Conservation (phyloP, 1,139 yeast genomes). For the Kodamaea arcana region DNA sequence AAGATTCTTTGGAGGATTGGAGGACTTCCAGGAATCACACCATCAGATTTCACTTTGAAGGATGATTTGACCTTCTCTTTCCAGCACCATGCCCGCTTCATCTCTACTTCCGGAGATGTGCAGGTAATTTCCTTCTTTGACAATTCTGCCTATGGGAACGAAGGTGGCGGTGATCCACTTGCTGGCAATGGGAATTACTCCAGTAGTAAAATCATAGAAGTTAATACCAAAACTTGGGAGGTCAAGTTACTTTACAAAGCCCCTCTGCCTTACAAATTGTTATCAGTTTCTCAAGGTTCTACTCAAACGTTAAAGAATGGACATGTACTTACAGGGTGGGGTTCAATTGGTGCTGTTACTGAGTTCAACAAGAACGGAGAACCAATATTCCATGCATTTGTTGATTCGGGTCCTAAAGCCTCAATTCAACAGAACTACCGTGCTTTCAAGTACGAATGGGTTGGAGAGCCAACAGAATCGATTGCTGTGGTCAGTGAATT, state of each 20-base stretch:
- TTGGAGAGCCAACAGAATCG: conserved; percentile 29
- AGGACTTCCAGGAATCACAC: conserved; percentile 21
- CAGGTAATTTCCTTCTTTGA: conserved; percentile 33
- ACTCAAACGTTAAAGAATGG: conserved; percentile 33
- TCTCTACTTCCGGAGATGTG: conserved; percentile 17
- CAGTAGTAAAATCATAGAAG: conserved; percentile 32
- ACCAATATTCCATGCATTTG: conserved; percentile 30
- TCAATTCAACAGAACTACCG: conserved; percentile 30
- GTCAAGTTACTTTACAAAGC: conserved; percentile 25
- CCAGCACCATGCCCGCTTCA: conserved; percentile 37
- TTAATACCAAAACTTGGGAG: conserved; percentile 24
- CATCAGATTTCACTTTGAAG: conserved; percentile 17
- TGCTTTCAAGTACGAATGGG: conserved; percentile 36
- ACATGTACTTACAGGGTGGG: conserved; percentile 37
- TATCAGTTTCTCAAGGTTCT: conserved; percentile 36
- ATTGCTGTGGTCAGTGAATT: conserved; percentile 23
- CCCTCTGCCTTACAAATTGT: conserved; percentile 22
- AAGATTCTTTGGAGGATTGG: conserved; percentile 34
- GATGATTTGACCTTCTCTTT: conserved; percentile 26
- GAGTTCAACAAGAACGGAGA: conserved; percentile 26
- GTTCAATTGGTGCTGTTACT: conserved; percentile 35
- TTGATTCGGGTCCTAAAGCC: conserved; percentile 25
- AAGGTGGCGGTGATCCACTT: conserved; percentile 22
- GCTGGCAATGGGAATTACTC: conserved; percentile 21
- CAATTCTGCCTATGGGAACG: conserved; percentile 35